Base-by-base conservation (phyloP, 2,329 filamentous ascomycete species). In the Fusarium verticillioides region DNA sequence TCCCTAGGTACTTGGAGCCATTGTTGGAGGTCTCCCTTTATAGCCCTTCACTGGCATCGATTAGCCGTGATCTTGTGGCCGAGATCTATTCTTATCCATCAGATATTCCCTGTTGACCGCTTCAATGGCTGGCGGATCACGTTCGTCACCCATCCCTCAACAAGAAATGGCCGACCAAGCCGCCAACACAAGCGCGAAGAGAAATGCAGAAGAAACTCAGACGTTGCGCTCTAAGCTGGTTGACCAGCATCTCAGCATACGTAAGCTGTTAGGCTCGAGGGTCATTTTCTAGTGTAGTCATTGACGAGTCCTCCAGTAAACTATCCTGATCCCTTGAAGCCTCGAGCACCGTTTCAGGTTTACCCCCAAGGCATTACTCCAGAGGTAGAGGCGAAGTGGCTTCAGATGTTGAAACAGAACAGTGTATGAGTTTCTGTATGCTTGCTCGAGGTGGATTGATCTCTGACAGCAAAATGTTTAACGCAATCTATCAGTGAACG, bases 311-410 rank as follows among this genome's bases (percentile, higher is more conserved):
- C 19, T 52, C 23, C 36, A 78, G 75, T 71, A 23, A 73, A 58
- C 36, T 87, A 85, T 58, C 82, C 83, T 12, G 86, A 89, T 66
- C 87, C 87, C 37, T 79, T 89, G 62, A 72, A 82, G 19, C 81
- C 83, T 30, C 81, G 83, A 30, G 73, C 80, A 52, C 63, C 81
- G 8, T 71, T 82, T 57, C 72, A 79, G 63, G 72, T 81, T 69
- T 80, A 81, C 59, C 83, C 84, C 1, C 80, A 75, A 23, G 82
- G 81, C 4, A 79, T 85, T 13, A 85, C 85, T 8, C 69, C 76
- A 6, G 83, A 85, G 68, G 80, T 80, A 63, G 86, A 87, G 75
- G 75, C 78, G 42, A 78, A 76, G 28, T 80, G 87, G 75, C 77
- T 82, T 23, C 78, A 77, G 28, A 79, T 79, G 64, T 80, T 84